Evolutionary conservation across 2,329 filamentous ascomycete species (phyloP).

Genomic region (Exophiala spinifera): DNA sequence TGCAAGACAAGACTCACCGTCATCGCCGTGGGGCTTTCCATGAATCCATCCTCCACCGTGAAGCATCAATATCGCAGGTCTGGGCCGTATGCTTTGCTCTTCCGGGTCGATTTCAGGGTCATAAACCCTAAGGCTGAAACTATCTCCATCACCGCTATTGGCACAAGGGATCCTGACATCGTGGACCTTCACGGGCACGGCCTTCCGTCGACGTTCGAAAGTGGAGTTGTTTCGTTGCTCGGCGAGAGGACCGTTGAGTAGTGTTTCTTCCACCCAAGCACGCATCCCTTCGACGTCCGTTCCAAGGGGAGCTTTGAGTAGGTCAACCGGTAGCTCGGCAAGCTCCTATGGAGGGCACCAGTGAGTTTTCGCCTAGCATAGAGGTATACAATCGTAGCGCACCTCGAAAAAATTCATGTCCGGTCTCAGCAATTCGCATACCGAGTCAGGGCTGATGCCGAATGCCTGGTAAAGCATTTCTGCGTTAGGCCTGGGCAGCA

Average conservation of each 20-base stretch:
- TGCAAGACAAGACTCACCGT: slow-evolving; percentile 2
- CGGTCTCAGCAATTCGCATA: slow-evolving; percentile 2
- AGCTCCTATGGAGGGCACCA: slow-evolving; percentile 1
- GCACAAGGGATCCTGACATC: slow-evolving; percentile 4
- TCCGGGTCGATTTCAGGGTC: not conserved
- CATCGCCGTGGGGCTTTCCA: slow-evolving; percentile 8
- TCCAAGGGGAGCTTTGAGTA: not conserved
- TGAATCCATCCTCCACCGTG: slow-evolving; percentile 19
- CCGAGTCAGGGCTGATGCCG: not conserved
- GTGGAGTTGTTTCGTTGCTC: not conserved
- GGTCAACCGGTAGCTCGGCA: slow-evolving; percentile 4
- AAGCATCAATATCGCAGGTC: slow-evolving; percentile 9
- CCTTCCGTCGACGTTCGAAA: not conserved
- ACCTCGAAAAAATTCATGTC: slow-evolving; percentile 9
- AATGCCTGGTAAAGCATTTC: too few species aligned
- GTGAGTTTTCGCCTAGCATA: not conserved
- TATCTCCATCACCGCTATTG: not conserved
- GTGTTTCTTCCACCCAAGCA: slow-evolving; percentile 4
- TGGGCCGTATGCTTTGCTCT: not conserved
- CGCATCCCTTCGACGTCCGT: slow-evolving; percentile 12
- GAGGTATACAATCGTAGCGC: not conserved
- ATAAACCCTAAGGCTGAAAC: slow-evolving; percentile 4
- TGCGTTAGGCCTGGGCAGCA: too few species aligned
- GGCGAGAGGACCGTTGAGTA: slow-evolving; percentile 1
- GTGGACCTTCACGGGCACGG: not conserved